These are phyloP conservation scores for Trypanosoma caninum DNA, from an alignment of 208 protist species.

Conservation along the genomic window DNA sequence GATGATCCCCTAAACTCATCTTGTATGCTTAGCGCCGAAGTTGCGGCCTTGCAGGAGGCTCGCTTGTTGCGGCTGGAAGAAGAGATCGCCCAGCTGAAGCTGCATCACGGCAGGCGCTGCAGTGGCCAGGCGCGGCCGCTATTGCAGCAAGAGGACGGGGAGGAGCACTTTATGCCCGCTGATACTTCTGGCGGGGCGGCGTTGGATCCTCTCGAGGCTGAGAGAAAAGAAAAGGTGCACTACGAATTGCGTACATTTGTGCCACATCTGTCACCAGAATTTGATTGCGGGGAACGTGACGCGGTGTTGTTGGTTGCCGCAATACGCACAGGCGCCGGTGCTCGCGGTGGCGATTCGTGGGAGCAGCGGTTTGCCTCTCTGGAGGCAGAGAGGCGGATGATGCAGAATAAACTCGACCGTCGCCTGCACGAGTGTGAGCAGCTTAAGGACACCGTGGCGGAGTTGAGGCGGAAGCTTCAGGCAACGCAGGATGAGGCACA, in stretches of 20 bases:
- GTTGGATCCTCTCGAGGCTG: constrained; percentile 1
- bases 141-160: neutral
- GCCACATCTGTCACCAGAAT: constrained; percentile 68
- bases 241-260: constrained; percentile 60
- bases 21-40: constrained; percentile 12
- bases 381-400: constrained; percentile 46
- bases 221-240: constrained; percentile 23
- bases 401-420: constrained; percentile 39
- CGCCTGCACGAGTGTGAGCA: constrained; percentile 41
- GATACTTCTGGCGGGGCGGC: neutral
- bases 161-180: neutral
- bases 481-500: constrained; percentile 42
- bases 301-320: constrained; percentile 52
- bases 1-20: constrained; percentile 48
- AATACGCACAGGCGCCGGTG: constrained; percentile 43
- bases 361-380: constrained; percentile 40
- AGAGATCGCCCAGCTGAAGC: constrained; percentile 22
- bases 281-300: constrained; percentile 61
- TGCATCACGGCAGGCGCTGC: neutral
- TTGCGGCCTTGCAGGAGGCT: constrained; percentile 22
- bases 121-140: no score
- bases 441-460: constrained; percentile 45
- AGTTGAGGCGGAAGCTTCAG: constrained; percentile 40
- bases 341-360: constrained; percentile 28
- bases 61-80: constrained; percentile 48